These are phyloP conservation scores for Arctium lappa DNA, from an alignment of 129 eudicot species.

Conservation along the genomic window DNA sequence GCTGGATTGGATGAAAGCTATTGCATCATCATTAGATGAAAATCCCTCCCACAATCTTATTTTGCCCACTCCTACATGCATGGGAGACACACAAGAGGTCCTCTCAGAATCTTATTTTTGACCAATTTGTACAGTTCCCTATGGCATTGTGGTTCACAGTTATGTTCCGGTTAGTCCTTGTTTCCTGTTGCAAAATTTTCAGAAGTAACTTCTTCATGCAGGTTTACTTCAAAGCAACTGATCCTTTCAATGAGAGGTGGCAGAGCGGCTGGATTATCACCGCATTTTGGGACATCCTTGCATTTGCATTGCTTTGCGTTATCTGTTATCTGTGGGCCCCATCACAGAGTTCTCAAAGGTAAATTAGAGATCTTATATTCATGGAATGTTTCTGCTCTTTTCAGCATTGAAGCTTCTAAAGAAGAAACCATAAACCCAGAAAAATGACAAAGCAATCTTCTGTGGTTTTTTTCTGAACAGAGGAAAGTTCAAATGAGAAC, in stretches of 20 bases:
- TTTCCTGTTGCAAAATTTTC: background rate
- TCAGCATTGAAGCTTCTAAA: background rate
- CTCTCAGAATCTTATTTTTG: too few species aligned
- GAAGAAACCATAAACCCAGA: background rate
- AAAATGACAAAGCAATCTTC: background rate
- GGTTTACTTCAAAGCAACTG: conserved; percentile 97
- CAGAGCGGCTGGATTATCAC: conserved; percentile 94
- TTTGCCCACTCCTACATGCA: too few species aligned
- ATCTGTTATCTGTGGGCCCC: conserved; percentile 99
- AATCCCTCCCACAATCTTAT: too few species aligned
- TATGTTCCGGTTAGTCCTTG: background rate
- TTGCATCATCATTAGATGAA: background rate
- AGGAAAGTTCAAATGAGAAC: background rate
- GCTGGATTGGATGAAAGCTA: background rate
- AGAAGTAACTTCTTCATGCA: conserved; percentile 30
- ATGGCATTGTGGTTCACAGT: background rate
- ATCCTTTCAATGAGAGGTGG: conserved; percentile 99
- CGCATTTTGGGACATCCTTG: conserved; percentile 98
- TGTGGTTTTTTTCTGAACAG: background rate
- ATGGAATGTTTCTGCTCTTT: background rate
- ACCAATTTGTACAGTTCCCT: background rate
- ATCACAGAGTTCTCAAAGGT: conserved; percentile 94
- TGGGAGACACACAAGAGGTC: too few species aligned
- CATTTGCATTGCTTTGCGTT: conserved; percentile 77
- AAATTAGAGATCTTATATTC: conserved; percentile 2